phyloP scores from a whole-genome alignment of 1,139 yeast species.

The Nakaseomyces nivariensis region DNA sequence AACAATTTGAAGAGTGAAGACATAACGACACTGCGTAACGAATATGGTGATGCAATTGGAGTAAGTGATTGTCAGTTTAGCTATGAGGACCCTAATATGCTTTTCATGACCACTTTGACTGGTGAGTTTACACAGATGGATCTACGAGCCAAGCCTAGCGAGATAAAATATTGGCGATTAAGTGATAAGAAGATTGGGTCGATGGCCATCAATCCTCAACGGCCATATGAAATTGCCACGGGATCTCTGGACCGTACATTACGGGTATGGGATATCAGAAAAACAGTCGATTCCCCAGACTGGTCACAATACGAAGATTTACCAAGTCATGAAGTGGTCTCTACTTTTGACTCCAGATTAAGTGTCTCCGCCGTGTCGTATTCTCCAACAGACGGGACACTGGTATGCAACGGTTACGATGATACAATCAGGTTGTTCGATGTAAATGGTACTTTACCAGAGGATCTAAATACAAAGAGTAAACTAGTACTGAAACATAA shows the following conservation, averaged over 20 bases:
- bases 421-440: constrained; percentile 64
- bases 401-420: constrained; percentile 90
- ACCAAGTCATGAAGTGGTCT: constrained; percentile 30
- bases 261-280: constrained; percentile 78
- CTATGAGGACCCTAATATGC: constrained; percentile 42
- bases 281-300: constrained; percentile 34
- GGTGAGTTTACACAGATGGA: constrained; percentile 75
- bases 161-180: constrained; percentile 38
- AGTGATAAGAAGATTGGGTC: constrained; percentile 92
- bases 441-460: constrained; percentile 19
- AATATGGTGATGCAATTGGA: constrained; percentile 44
- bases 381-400: constrained; percentile 54
- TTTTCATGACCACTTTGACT: constrained; percentile 65
- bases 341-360: constrained; percentile 59
- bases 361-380: constrained; percentile 84
- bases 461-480: constrained; percentile 38
- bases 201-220: constrained; percentile 64
- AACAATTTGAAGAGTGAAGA: constrained; percentile 51
- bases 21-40: constrained; percentile 43
- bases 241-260: constrained; percentile 81
- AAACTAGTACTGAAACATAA: constrained; percentile 62
- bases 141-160: constrained; percentile 36
- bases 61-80: constrained; percentile 48
- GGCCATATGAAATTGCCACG: constrained; percentile 56
- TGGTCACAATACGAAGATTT: constrained; percentile 42